Percentiles rank a stretch among this genome's conserved stretches.
Conservation (phyloP, 257 asterid genomes). For the Capsicum rhomboideum region DNA sequence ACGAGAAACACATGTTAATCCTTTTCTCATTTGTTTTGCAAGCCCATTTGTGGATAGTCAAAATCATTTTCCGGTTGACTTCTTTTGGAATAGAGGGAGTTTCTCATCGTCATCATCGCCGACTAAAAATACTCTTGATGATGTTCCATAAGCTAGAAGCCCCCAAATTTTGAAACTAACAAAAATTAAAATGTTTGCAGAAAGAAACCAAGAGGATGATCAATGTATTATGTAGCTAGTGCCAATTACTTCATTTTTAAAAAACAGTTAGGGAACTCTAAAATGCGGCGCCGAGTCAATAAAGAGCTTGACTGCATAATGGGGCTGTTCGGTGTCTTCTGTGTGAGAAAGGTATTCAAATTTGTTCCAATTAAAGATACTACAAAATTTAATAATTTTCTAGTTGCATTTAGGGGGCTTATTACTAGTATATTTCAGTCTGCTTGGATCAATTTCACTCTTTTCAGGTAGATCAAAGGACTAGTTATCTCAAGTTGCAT, state of each 20-base stretch:
- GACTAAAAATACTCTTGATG: not conserved
- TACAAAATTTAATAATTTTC: not conserved
- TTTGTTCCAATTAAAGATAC: not conserved
- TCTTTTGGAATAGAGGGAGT: not conserved
- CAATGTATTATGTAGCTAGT: not conserved
- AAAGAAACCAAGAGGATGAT: not conserved
- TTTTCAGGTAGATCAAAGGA: not conserved
- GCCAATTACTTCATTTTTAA: not conserved
- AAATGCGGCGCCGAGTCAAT: not conserved
- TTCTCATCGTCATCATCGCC: not conserved
- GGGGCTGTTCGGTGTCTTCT: not conserved
- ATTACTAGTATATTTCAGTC: not conserved
- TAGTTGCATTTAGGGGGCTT: not conserved
- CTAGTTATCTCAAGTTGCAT: not conserved
- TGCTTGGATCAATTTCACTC: not conserved
- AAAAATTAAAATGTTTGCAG: not conserved
- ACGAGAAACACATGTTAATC: not conserved
- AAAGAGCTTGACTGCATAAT: not conserved
- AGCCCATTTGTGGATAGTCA: not conserved
- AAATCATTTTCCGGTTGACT: not conserved
- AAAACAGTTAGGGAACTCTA: not conserved
- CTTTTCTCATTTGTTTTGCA: not conserved
- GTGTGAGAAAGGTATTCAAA: conserved; percentile 13
- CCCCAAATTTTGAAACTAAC: not conserved
- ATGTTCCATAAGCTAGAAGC: not conserved